Conservation (phyloP, 1,284 basidiomycete genomes). For the Phlebopus sp. region DNA sequence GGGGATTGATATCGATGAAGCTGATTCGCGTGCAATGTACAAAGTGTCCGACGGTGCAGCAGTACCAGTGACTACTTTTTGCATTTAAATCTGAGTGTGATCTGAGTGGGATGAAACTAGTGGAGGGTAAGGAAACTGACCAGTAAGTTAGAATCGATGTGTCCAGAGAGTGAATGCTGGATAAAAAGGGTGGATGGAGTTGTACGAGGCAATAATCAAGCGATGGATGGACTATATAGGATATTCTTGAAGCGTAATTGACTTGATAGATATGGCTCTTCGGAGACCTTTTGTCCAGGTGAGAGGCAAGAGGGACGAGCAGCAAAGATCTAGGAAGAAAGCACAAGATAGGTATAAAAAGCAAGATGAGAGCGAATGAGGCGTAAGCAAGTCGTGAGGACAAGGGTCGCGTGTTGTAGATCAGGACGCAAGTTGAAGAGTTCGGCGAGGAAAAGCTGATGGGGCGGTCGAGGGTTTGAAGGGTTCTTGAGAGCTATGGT, state of each 20-base stretch:
- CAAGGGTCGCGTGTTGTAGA: constrained; percentile 39
- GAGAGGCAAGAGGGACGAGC: constrained; percentile 30
- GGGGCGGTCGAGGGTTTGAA: constrained; percentile 37
- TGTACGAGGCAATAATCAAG: constrained; percentile 50
- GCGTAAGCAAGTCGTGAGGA: constrained; percentile 50
- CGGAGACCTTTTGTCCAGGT: constrained; percentile 36
- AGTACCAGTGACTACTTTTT: constrained; percentile 36
- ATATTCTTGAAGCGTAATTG: constrained; percentile 41
- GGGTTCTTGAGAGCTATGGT: constrained; percentile 40
- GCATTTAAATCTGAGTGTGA: constrained; percentile 34
- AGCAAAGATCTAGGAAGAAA: constrained; percentile 40
- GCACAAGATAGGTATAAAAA: constrained; percentile 65
- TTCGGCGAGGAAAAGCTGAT: constrained; percentile 27
- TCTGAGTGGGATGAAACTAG: constrained; percentile 17
- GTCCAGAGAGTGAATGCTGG: constrained; percentile 46
- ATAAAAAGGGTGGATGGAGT: constrained; percentile 42
- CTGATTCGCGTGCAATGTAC: constrained; percentile 39
- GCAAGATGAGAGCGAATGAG: constrained; percentile 35
- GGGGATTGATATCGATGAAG: constrained; percentile 28
- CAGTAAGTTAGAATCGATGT: constrained; percentile 59
- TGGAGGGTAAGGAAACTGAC: constrained; percentile 37
- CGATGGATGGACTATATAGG: constrained; percentile 41
- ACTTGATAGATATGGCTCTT: constrained; percentile 45
- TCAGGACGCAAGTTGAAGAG: constrained; percentile 30
- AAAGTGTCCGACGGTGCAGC: constrained; percentile 33